Evolutionary conservation across 306 rosid species (phyloP), one percentile per base, ranked within the genome.

Genomic region (Acacia crassicarpa): DNA sequence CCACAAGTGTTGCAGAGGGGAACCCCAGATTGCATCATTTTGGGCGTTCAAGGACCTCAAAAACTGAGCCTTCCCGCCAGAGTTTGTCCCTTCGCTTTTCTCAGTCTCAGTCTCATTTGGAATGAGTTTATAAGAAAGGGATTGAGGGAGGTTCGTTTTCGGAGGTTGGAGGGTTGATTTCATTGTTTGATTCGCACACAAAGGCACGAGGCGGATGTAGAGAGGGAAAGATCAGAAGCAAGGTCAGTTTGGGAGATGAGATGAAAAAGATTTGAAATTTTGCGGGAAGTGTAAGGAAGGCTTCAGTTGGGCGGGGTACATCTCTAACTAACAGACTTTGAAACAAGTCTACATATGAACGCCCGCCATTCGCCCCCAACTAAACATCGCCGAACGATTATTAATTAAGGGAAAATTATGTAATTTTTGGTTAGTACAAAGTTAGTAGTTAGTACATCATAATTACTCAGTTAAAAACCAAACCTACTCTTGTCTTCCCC

Each of bases 231-330:
- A 84, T 85, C 85, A 82, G 88, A 89, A 91, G 94, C 89, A 88
- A 91, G 58, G 87, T 87, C 79, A 62, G 4, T 48, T 61, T 79
- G 76, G 80, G 73, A 78, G 84, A 74, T 19, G 41, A 77, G 70
- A 67, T 22, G 72, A 51, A 22, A 76, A 51, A 81, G 61, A 56
- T 82, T 86, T 85, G n/a, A 75, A 89, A 90, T 71, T 85, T 95
- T 93, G 97, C 97, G 86, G 93, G 89, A 93, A 93, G 81, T 92
- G 67, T 59, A 93, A 89, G 98, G 90, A 88, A 95, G 83, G 86
- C 58, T 91, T 85, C 85, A 84, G 98, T 88, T 93, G 91, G 75
- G 84, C 67, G 5, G 81, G 81, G 32, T 73, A 87, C 92, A 83
- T 95, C 98, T 79, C 83, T 62, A 90, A 87, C 93, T 63, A 82